A percentile compares a stretch with the other conserved stretches of the same genome.
Conservation (phyloP, 495 filamentous ascomycete genomes). For the Patellaria atrata region DNA sequence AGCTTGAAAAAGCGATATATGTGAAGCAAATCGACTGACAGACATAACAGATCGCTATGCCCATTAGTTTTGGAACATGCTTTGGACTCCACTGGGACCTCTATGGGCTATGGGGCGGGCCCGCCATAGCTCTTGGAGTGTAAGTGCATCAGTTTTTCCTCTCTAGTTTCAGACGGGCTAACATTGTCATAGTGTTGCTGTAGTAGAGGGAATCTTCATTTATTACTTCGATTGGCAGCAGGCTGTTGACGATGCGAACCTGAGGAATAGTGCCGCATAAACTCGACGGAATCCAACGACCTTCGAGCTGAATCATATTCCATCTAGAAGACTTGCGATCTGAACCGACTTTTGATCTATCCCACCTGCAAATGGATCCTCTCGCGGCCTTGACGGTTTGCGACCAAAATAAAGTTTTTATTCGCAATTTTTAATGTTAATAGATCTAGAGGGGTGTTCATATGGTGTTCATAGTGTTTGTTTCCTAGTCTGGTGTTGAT, state of each 20-base stretch:
- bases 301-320: no score
- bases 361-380: no score
- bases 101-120: conserved; percentile 45
- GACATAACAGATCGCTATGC: conserved; percentile 46
- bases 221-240: conserved; percentile 54
- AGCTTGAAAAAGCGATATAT: neutral
- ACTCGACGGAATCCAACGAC: no score
- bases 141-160: neutral
- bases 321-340: no score
- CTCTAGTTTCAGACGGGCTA: conserved; percentile 10
- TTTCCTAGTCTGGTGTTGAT: no score
- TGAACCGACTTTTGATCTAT: no score
- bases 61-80: conserved; percentile 60
- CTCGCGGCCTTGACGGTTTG: no score
- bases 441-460: no score
- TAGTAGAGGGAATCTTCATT: conserved; percentile 53
- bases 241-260: conserved; percentile 57
- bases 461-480: no score
- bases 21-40: neutral
- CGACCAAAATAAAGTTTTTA: no score
- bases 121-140: conserved; percentile 25
- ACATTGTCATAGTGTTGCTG: conserved; percentile 37
- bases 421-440: no score
- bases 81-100: conserved; percentile 63
- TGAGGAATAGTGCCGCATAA: conserved; percentile 36